Evolutionary conservation across 257 asterid species (phyloP).

Genomic region (Echites panduratus): DNA sequence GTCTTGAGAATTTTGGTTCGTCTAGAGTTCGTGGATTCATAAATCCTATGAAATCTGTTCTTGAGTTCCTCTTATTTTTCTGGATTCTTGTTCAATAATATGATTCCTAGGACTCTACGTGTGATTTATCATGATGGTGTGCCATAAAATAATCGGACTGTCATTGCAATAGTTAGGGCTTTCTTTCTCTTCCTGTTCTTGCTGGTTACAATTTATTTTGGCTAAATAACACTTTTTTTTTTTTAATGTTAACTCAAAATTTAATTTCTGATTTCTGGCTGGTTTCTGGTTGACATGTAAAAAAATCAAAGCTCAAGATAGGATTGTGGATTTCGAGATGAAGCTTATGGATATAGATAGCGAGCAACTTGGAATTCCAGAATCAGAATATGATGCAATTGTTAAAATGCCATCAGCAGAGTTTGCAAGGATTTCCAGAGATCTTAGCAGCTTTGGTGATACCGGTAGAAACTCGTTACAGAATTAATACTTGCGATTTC

Average conservation of each 20-base stretch:
- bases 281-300: not conserved
- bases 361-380: slow-evolving; percentile 44
- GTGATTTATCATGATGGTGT: not conserved
- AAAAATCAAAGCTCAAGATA: slow-evolving; percentile 29
- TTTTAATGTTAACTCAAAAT: not conserved
- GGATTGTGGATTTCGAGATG: slow-evolving; percentile 40
- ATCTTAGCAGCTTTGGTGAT: slow-evolving; percentile 37
- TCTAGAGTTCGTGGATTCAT: not conserved
- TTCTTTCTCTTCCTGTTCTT: not conserved
- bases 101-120: no score
- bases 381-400: slow-evolving; percentile 33
- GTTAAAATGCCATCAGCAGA: slow-evolving; percentile 40
- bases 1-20: not conserved
- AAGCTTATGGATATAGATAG: slow-evolving; percentile 40
- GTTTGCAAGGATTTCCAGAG: slow-evolving; percentile 36
- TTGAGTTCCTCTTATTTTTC: no score
- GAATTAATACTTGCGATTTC: not conserved
- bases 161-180: not conserved
- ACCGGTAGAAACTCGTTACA: slow-evolving; percentile 13
- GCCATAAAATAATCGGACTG: not conserved
- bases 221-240: no score
- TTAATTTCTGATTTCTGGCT: not conserved
- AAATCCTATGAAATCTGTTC: not conserved
- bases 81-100: not conserved
- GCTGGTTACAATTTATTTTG: not conserved